Evolutionary conservation across 805 yeast genomes (phyloP).

Genomic region (Kuraishia hungarica): DNA sequence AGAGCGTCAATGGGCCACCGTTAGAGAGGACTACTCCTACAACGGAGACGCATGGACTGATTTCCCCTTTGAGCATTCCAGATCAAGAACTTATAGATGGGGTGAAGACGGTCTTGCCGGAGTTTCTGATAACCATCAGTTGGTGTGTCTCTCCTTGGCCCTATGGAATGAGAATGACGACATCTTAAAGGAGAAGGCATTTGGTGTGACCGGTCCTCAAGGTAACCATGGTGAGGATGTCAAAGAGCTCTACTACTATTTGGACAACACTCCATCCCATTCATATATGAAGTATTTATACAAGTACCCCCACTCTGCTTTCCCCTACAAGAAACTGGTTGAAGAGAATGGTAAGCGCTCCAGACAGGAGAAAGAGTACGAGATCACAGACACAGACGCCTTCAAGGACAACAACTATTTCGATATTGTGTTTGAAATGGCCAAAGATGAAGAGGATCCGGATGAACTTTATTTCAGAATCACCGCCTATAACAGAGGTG

Average conservation of each 20-base stretch:
- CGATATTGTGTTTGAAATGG: conserved; percentile 85
- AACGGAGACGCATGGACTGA: conserved; percentile 88
- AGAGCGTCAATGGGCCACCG: conserved; percentile 84
- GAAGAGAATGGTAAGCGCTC: conserved; percentile 58
- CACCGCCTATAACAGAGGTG: conserved; percentile 81
- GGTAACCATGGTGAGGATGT: conserved; percentile 97
- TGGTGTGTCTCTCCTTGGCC: conserved; percentile 70
- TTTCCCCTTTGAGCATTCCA: conserved; percentile 80
- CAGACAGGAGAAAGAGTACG: conserved; percentile 68
- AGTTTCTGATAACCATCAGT: conserved; percentile 74
- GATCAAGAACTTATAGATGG: conserved; percentile 82
- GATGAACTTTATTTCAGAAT: conserved; percentile 76
- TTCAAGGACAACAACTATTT: conserved; percentile 70
- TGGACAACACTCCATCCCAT: conserved; percentile 90
- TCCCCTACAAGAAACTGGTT: conserved; percentile 72
- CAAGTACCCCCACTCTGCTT: conserved; percentile 84
- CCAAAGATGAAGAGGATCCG: conserved; percentile 73
- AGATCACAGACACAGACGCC: conserved; percentile 71
- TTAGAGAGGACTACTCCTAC: conserved; percentile 79
- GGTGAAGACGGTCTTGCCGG: conserved; percentile 96
- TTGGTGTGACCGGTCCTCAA: conserved; percentile 85
- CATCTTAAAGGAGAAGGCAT: conserved; percentile 75
- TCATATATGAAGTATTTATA: conserved; percentile 86
- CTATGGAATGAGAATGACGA: conserved; percentile 89
- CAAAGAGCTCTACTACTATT: conserved; percentile 74